Percentiles rank a stretch among this genome's conserved stretches.
phyloP scores from a whole-genome alignment of 2,329 filamentous ascomycete species.

The Colletotrichum higginsianum region DNA sequence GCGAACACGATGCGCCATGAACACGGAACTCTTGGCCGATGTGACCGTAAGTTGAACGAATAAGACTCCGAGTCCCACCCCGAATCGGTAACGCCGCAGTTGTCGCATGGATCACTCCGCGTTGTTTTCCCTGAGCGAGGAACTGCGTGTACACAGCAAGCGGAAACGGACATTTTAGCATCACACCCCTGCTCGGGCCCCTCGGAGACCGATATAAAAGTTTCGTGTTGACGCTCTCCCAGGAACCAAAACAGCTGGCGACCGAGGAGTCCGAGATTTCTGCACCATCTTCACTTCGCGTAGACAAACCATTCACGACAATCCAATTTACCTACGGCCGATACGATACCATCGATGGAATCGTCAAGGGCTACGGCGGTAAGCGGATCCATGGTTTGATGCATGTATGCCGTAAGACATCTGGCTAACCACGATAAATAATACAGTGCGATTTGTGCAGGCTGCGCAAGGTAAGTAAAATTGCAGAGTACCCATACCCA shows the following conservation, averaged over 20 bases:
- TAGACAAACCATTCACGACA: no score
- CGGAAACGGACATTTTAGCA: conserved; percentile 30
- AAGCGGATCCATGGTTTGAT: no score
- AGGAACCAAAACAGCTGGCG: background rate
- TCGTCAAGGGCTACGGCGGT: no score
- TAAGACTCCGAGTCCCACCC: background rate
- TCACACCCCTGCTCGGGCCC: conserved; percentile 15
- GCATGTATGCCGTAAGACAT: no score
- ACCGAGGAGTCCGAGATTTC: conserved; percentile 10
- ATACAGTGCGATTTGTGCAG: no score
- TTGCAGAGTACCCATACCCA: background rate
- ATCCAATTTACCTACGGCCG: no score
- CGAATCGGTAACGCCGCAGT: background rate
- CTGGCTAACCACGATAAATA: no score
- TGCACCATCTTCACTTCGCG: no score
- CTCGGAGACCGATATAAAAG: conserved; percentile 14
- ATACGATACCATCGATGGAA: no score
- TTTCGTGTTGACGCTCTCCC: background rate
- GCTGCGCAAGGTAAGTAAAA: no score
- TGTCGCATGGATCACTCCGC: conserved; percentile 3
- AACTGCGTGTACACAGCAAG: background rate
- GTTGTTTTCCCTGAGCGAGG: no score
- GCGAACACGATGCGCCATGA: background rate
- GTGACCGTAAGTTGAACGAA: no score
- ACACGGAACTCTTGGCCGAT: background rate